Conservation (phyloP, 495 filamentous ascomycete genomes). For the Margaritispora aquatica region DNA sequence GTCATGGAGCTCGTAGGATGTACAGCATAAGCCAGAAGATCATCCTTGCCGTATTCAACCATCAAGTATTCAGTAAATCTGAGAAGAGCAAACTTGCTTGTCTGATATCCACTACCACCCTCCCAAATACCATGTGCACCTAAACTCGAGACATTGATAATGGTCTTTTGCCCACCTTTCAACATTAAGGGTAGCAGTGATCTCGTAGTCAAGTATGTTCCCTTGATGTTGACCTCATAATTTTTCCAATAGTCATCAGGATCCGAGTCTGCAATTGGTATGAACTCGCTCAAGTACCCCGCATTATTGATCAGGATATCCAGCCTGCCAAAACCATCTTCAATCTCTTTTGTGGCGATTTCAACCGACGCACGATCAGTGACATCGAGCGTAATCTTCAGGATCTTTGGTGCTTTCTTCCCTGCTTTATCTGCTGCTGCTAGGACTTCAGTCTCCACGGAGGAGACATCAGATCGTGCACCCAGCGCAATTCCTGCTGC, state of each 20-base stretch:
- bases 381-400: slow-evolving; percentile 35
- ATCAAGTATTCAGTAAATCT: slow-evolving; percentile 40
- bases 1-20: slow-evolving; percentile 47
- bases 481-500: slow-evolving; percentile 27
- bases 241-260: slow-evolving; percentile 30
- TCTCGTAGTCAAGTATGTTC: slow-evolving; percentile 32
- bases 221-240: slow-evolving; percentile 38
- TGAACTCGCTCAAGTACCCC: slow-evolving; percentile 34
- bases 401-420: slow-evolving; percentile 27
- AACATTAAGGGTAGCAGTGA: slow-evolving; percentile 41
- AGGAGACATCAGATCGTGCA: slow-evolving; percentile 36
- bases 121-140: slow-evolving; percentile 31
- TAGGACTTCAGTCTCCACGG: slow-evolving; percentile 28
- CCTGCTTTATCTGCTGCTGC: slow-evolving; percentile 30
- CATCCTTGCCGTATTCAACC: slow-evolving; percentile 38
- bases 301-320: slow-evolving; percentile 59
- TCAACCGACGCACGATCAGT: slow-evolving; percentile 33
- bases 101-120: slow-evolving; percentile 35
- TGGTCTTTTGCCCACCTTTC: slow-evolving; percentile 37
- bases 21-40: slow-evolving; percentile 38
- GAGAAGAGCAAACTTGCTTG: slow-evolving; percentile 42
- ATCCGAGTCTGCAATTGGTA: slow-evolving; percentile 29
- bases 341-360: slow-evolving; percentile 29
- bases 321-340: slow-evolving; percentile 32
- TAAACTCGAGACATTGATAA: slow-evolving; percentile 40